These are phyloP conservation scores for Neonectria magnoliae DNA, from an alignment of 2,329 filamentous ascomycete species.

Conservation along the genomic window DNA sequence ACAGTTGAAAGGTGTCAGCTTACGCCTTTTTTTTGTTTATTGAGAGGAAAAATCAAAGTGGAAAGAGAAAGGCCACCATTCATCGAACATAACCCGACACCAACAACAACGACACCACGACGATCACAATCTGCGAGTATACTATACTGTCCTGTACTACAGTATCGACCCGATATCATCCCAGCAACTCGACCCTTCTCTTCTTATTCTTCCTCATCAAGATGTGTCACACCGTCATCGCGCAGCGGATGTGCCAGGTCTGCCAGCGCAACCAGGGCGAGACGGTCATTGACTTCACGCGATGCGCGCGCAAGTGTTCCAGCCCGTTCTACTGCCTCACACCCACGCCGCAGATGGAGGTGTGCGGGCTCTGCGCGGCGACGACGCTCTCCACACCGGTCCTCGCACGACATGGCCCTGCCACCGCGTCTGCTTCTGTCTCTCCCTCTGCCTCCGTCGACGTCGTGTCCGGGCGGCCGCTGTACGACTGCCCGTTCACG, in stretches of 20 bases:
- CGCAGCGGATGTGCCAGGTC: conserved; percentile 43
- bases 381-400: conserved; percentile 40
- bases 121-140: too few species aligned
- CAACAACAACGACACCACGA: too few species aligned
- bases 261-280: conserved; percentile 42
- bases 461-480: conserved; percentile 19
- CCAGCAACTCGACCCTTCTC: background rate
- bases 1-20: background rate
- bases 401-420: conserved; percentile 36
- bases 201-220: background rate
- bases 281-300: conserved; percentile 44
- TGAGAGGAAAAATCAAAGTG: too few species aligned
- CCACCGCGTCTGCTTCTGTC: conserved; percentile 12
- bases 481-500: conserved; percentile 32
- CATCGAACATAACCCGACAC: too few species aligned
- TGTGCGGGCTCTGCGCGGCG: conserved; percentile 39
- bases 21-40: background rate
- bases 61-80: too few species aligned
- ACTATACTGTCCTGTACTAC: too few species aligned
- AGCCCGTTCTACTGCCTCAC: conserved; percentile 46
- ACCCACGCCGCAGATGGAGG: conserved; percentile 40
- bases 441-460: conserved; percentile 17
- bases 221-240: conserved; percentile 46
- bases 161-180: background rate
- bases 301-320: conserved; percentile 44